A percentile compares a stretch with the other conserved stretches of the same genome.
Evolutionary conservation across 495 filamentous ascomycete genomes (phyloP).

Genomic region (Aspergillus indologenus): DNA sequence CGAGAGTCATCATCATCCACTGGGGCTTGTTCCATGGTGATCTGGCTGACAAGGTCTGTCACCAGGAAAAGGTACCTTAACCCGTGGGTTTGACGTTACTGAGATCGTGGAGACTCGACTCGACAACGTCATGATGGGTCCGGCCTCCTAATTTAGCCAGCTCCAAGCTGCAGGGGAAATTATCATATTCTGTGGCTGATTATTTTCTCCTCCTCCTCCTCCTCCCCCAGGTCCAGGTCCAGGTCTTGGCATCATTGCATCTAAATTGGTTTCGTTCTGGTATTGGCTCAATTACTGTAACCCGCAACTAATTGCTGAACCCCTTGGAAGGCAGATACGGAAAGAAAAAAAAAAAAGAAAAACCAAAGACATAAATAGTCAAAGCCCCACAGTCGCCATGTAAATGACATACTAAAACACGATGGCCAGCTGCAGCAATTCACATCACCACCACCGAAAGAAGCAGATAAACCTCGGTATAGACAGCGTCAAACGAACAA

Average conservation of each 20-base stretch:
- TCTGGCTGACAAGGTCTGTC: neutral
- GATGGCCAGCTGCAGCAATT: slow-evolving; percentile 5
- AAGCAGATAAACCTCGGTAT: slow-evolving; percentile 5
- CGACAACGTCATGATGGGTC: slow-evolving; percentile 1
- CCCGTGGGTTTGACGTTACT: slow-evolving; percentile 20
- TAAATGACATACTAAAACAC: slow-evolving; percentile 8
- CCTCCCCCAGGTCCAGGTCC: too few relatives aligned
- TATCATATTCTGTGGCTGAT: neutral
- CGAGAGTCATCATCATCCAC: slow-evolving; percentile 9
- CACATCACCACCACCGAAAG: neutral
- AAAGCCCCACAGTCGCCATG: neutral
- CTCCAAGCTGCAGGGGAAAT: neutral
- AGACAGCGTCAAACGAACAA: slow-evolving; percentile 16
- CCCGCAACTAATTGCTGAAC: slow-evolving; percentile 3
- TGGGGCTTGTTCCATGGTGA: neutral
- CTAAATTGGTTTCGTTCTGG: neutral
- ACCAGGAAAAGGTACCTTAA: neutral
- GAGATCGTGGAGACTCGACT: slow-evolving; percentile 11
- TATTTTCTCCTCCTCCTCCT: too few relatives aligned
- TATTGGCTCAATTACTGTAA: slow-evolving; percentile 4
- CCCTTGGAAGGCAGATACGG: neutral
- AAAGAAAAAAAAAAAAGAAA: slow-evolving; percentile 5
- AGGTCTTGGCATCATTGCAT: neutral
- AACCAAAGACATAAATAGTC: neutral
- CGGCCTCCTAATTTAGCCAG: neutral